Conservation (phyloP, 257 asterid genomes). For the Solanum sitiens region DNA sequence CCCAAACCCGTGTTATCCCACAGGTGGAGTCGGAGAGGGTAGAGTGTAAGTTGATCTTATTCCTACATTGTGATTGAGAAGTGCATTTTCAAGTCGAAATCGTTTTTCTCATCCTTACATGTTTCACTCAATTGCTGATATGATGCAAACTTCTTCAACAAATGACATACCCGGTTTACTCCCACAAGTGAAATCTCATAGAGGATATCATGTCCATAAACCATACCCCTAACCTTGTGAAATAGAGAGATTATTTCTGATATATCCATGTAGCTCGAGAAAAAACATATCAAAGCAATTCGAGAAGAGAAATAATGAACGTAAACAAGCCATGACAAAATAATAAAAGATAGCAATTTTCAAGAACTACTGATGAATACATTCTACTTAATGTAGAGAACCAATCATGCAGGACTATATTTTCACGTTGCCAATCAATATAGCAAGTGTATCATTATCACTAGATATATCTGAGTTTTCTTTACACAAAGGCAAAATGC, state of each 20-base stretch:
- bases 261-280: background rate
- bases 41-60: background rate
- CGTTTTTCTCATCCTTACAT: background rate
- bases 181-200: background rate
- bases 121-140: background rate
- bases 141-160: background rate
- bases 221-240: background rate
- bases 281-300: background rate
- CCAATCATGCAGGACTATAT: background rate
- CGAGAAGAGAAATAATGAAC: background rate
- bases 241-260: background rate
- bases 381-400: background rate
- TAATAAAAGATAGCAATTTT: background rate
- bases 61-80: background rate
- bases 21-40: background rate
- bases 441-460: background rate
- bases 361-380: background rate
- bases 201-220: background rate
- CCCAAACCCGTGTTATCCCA: background rate
- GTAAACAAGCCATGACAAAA: background rate
- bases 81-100: fast-evolving
- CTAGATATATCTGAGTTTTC: background rate
- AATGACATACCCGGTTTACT: background rate
- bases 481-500: background rate
- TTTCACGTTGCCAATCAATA: background rate